A percentile compares a stretch with the other conserved stretches of the same genome.
Evolutionary conservation across 805 yeast species (phyloP).

Genomic region (Cyberlindnera americana): DNA sequence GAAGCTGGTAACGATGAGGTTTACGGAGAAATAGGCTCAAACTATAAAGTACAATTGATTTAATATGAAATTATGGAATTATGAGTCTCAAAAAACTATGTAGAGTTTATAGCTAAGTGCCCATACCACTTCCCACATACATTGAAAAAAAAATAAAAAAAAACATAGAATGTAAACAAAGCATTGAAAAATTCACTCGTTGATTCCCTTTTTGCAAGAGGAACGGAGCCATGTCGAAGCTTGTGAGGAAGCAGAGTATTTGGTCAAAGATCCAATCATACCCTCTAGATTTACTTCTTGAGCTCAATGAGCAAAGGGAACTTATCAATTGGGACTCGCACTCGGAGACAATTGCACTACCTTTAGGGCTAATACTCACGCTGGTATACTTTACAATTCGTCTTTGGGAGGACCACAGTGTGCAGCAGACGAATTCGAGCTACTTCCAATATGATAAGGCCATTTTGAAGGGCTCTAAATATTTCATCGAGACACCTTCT

Average conservation of each 20-base stretch:
- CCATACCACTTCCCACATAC: no score
- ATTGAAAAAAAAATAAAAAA: no score
- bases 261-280: conserved; percentile 21
- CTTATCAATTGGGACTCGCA: conserved; percentile 29
- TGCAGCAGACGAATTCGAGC: background rate
- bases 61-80: no score
- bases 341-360: conserved; percentile 25
- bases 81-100: no score
- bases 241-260: conserved; percentile 22
- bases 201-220: no score
- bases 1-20: conserved; percentile 43
- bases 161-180: conserved; percentile 7
- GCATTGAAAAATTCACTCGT: no score
- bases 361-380: conserved; percentile 24
- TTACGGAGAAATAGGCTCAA: conserved; percentile 37
- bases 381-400: conserved; percentile 24
- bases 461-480: conserved; percentile 21
- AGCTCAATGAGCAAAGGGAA: conserved; percentile 26
- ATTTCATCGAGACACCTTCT: conserved; percentile 14
- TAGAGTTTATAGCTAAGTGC: no score
- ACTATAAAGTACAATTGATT: conserved; percentile 16
- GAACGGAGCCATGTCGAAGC: conserved; percentile 11
- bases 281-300: conserved; percentile 25
- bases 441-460: conserved; percentile 14
- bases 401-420: conserved; percentile 24